Percentiles rank a stretch among this genome's conserved stretches.
phyloP scores from a whole-genome alignment of 2,329 filamentous ascomycete species.

The Sarocladiaceae sp. region DNA sequence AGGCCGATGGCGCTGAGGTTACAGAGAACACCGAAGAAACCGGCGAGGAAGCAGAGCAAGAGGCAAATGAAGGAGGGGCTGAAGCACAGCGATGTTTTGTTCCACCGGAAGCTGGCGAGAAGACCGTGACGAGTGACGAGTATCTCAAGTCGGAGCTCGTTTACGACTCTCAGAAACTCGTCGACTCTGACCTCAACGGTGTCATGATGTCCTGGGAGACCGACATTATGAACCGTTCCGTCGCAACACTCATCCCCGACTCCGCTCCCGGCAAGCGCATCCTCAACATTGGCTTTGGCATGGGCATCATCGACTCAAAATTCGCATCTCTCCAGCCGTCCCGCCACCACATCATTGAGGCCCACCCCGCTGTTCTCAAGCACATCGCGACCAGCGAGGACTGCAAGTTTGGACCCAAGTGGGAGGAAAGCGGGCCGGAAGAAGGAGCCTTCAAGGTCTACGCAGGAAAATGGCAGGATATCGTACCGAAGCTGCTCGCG shows the following conservation, averaged over 20 bases:
- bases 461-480: slow-evolving; percentile 68
- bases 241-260: slow-evolving; percentile 54
- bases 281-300: slow-evolving; percentile 83
- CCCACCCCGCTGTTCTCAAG: slow-evolving; percentile 69
- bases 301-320: slow-evolving; percentile 80
- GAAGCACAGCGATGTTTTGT: slow-evolving; percentile 17
- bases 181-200: slow-evolving; percentile 71
- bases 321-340: slow-evolving; percentile 63
- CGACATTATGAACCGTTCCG: slow-evolving; percentile 75
- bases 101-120: slow-evolving; percentile 30
- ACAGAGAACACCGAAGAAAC: slow-evolving; percentile 22
- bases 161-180: slow-evolving; percentile 59
- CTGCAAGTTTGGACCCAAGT: slow-evolving; percentile 46
- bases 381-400: slow-evolving; percentile 44
- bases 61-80: slow-evolving; percentile 4
- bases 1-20: slow-evolving; percentile 30
- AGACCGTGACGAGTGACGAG: slow-evolving; percentile 54
- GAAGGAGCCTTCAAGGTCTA: slow-evolving; percentile 68
- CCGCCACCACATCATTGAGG: slow-evolving; percentile 79
- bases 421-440: slow-evolving; percentile 49
- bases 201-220: slow-evolving; percentile 96
- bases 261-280: slow-evolving; percentile 53
- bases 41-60: slow-evolving; percentile 21
- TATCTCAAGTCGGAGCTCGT: slow-evolving; percentile 64
- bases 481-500: slow-evolving; percentile 62